A percentile compares a stretch with the other conserved stretches of the same genome.
These are phyloP conservation scores for Paradendryphiella salina DNA, from an alignment of 2,329 filamentous ascomycete genomes.

Conservation along the genomic window DNA sequence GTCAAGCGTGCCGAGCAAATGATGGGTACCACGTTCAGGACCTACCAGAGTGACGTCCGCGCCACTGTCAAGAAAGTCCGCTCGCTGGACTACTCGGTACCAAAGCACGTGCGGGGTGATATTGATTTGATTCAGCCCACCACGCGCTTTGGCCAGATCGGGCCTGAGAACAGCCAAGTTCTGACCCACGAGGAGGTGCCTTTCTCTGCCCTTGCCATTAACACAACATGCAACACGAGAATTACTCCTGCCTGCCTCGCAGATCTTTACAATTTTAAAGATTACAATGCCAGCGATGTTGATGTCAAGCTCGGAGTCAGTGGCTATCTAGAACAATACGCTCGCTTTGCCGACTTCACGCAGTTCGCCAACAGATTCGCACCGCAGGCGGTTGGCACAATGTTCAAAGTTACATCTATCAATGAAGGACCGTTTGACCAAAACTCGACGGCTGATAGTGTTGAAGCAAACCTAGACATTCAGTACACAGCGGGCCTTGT, in stretches of 20 bases:
- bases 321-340: constrained; percentile 55
- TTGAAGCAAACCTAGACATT: constrained; percentile 57
- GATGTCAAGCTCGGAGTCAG: constrained; percentile 50
- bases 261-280: constrained; percentile 51
- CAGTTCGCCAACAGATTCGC: constrained; percentile 48
- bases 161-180: constrained; percentile 48
- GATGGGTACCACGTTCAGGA: constrained; percentile 61
- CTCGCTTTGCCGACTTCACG: constrained; percentile 52
- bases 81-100: constrained; percentile 64
- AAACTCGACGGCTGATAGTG: constrained; percentile 46
- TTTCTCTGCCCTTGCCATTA: constrained; percentile 29
- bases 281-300: constrained; percentile 47
- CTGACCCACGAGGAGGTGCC: constrained; percentile 32
- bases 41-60: constrained; percentile 56
- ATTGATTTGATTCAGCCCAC: constrained; percentile 69
- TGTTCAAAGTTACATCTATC: constrained; percentile 51
- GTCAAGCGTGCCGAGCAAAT: constrained; percentile 59
- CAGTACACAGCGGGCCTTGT: constrained; percentile 55
- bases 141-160: constrained; percentile 61
- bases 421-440: constrained; percentile 45
- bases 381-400: constrained; percentile 48
- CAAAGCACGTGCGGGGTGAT: constrained; percentile 56
- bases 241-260: constrained; percentile 55
- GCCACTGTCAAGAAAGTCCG: constrained; percentile 55
- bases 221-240: constrained; percentile 48